phyloP scores from a whole-genome alignment of 2,329 filamentous ascomycete species.

The Shiraia sp. region DNA sequence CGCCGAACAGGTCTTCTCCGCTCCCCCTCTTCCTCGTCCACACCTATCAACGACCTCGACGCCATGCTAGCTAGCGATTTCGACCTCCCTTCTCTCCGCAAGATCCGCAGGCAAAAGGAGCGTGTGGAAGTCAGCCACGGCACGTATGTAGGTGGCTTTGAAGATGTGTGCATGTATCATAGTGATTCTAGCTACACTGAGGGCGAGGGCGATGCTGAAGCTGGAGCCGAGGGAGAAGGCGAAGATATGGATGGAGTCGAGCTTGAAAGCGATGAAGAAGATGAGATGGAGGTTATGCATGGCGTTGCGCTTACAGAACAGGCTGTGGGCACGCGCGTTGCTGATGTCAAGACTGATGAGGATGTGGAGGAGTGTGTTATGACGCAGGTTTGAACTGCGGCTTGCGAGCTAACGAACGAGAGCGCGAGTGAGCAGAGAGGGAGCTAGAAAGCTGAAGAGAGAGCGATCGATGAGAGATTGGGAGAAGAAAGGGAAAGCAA shows the following conservation, averaged over 20 bases:
- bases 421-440: too few species aligned
- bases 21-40: too few species aligned
- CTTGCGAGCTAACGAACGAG: too few species aligned
- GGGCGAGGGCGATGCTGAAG: not conserved
- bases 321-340: slow-evolving; percentile 51
- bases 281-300: slow-evolving; percentile 53
- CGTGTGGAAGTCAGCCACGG: slow-evolving; percentile 24
- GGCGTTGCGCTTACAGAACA: slow-evolving; percentile 63
- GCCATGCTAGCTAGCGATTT: too few species aligned
- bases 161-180: slow-evolving; percentile 7
- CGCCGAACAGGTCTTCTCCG: slow-evolving; percentile 29
- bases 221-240: not conserved
- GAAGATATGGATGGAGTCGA: not conserved
- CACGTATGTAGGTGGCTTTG: slow-evolving; percentile 17
- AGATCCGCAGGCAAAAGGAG: slow-evolving; percentile 32
- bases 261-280: slow-evolving; percentile 23
- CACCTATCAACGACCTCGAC: too few species aligned
- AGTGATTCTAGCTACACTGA: not conserved
- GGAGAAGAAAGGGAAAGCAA: too few species aligned
- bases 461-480: too few species aligned
- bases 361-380: slow-evolving; percentile 24
- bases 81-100: slow-evolving; percentile 30
- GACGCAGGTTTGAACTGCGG: slow-evolving; percentile 26
- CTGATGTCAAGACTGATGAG: slow-evolving; percentile 5
- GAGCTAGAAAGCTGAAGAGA: too few species aligned